These are phyloP conservation scores for Usnea hakonensis DNA, from an alignment of 495 filamentous ascomycete genomes.

Conservation along the genomic window DNA sequence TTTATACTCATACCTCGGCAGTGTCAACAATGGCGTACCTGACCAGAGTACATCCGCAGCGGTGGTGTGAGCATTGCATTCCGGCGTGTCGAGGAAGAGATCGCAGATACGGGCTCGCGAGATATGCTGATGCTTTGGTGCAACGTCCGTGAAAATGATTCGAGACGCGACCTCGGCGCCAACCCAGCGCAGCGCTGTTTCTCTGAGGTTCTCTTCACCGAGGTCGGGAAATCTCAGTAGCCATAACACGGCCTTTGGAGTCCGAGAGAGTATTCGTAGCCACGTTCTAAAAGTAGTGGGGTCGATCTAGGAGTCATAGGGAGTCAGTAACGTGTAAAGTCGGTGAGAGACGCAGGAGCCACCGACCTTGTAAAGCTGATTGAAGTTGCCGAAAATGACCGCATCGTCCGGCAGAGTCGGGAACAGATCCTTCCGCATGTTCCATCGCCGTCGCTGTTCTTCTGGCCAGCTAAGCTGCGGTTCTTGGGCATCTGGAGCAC, in stretches of 20 bases:
- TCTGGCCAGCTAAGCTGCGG: conserved; percentile 66
- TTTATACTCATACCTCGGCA: conserved; percentile 94
- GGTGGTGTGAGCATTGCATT: conserved; percentile 98
- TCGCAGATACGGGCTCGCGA: conserved; percentile 85
- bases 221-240: conserved; percentile 92
- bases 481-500: conserved; percentile 67
- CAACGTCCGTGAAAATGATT: conserved; percentile 93
- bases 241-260: conserved; percentile 90
- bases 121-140: conserved; percentile 92
- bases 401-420: conserved; percentile 73
- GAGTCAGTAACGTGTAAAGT: conserved; percentile 11
- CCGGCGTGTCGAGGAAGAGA: conserved; percentile 92
- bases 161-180: conserved; percentile 80
- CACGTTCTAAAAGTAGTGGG: conserved; percentile 94
- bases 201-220: conserved; percentile 75
- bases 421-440: conserved; percentile 92
- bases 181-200: conserved; percentile 76
- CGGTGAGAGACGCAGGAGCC: conserved; percentile 1
- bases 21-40: conserved; percentile 83
- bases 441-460: conserved; percentile 77
- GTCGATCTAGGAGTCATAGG: conserved; percentile 62
- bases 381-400: conserved; percentile 96
- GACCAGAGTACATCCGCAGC: conserved; percentile 96
- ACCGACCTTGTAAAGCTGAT: conserved; percentile 95
- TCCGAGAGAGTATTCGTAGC: conserved; percentile 82